These are phyloP conservation scores for Toxicodendron radicans DNA, from an alignment of 345 rosid genomes.

Conservation along the genomic window DNA sequence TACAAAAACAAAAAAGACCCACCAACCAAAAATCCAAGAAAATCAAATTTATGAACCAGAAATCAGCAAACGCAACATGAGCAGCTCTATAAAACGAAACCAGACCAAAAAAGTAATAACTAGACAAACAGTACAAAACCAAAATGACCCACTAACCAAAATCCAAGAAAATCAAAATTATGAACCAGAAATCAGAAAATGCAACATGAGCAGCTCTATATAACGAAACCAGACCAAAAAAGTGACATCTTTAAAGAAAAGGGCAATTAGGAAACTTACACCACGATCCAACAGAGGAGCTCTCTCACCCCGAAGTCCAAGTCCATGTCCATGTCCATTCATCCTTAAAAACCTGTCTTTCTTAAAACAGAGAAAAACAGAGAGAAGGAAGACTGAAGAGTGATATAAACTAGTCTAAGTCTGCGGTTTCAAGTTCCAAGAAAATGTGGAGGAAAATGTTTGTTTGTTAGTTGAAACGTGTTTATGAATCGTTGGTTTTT, in stretches of 20 bases:
- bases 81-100: not conserved
- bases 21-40: not conserved
- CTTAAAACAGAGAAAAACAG: not conserved
- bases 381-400: not conserved
- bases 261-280: slow-evolving; percentile 18
- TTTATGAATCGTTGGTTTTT: not conserved
- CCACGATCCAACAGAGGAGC: slow-evolving; percentile 36
- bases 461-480: not conserved
- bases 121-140: not conserved
- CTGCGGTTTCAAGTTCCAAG: not conserved
- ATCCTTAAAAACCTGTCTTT: not conserved
- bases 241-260: not conserved
- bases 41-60: not conserved
- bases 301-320: slow-evolving; percentile 29
- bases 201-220: not conserved
- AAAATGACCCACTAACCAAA: not conserved
- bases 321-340: slow-evolving; percentile 7
- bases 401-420: not conserved
- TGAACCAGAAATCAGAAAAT: too few species aligned
- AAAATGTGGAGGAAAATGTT: too few species aligned
- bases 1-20: not conserved
- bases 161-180: not conserved
- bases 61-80: too few species aligned
- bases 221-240: not conserved
- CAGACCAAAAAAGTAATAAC: not conserved